Conservation (phyloP, 352 stramenopile species). For the Phytopythium delawarense region DNA sequence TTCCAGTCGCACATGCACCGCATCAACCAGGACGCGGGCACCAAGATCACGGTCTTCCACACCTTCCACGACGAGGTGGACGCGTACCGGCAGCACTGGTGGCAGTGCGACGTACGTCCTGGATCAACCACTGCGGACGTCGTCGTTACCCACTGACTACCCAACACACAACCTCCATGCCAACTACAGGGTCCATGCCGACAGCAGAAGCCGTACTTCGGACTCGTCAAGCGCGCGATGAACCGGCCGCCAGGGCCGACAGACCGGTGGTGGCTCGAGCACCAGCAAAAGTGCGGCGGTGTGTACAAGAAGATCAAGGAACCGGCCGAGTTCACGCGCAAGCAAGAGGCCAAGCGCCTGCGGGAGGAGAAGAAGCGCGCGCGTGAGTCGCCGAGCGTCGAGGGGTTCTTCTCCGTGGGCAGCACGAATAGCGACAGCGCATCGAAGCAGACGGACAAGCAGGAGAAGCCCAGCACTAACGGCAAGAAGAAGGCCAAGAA, state of each 20-base stretch:
- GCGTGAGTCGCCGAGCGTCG: constrained; percentile 19
- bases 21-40: constrained; percentile 61
- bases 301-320: constrained; percentile 74
- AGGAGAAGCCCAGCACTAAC: constrained; percentile 15
- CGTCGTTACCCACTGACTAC: not conserved
- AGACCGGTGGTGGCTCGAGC: constrained; percentile 72
- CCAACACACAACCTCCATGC: not conserved
- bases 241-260: constrained; percentile 73
- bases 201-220: constrained; percentile 63
- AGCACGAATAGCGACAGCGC: constrained; percentile 2
- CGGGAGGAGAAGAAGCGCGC: constrained; percentile 22
- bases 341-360: constrained; percentile 57
- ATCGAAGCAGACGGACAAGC: constrained; percentile 5
- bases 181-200: constrained; percentile 55
- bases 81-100: constrained; percentile 79
- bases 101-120: constrained; percentile 69
- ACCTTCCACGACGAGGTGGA: constrained; percentile 90
- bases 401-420: constrained; percentile 19
- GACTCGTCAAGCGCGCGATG: constrained; percentile 83
- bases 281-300: constrained; percentile 62
- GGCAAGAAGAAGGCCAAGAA: constrained; percentile 4
- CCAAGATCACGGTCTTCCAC: constrained; percentile 86
- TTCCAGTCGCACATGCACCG: constrained; percentile 82
- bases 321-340: constrained; percentile 44
- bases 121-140: not conserved